phyloP scores from a whole-genome alignment of 176 grass and related monocot genomes.

The Dactylis glomerata region DNA sequence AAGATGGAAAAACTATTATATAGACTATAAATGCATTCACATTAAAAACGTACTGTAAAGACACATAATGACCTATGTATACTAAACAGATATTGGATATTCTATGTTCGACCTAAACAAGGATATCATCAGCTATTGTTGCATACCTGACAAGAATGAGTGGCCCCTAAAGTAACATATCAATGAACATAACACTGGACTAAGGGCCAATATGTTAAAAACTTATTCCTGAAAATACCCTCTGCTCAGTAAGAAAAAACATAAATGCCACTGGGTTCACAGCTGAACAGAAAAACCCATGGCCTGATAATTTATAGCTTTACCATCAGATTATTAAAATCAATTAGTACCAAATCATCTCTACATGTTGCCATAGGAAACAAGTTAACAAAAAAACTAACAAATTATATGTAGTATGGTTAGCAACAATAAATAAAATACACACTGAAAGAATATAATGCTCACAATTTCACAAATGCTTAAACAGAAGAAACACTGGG shows the following conservation, averaged over 20 bases:
- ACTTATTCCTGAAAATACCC: neutral
- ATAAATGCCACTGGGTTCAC: neutral
- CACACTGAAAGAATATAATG: neutral
- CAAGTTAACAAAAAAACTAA: neutral
- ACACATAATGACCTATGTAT: neutral
- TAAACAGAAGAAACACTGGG: neutral
- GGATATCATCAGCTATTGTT: neutral
- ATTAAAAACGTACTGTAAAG: neutral
- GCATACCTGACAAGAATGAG: neutral
- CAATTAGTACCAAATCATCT: constrained; percentile 1
- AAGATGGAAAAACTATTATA: neutral
- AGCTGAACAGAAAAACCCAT: neutral
- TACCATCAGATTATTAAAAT: constrained; percentile 3
- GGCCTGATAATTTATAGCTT: neutral
- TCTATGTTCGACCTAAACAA: neutral
- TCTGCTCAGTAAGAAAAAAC: neutral
- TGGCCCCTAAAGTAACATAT: constrained; percentile 7
- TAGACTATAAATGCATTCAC: constrained; percentile 3
- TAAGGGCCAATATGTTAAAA: neutral
- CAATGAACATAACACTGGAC: neutral
- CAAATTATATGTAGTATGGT: neutral
- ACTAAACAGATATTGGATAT: neutral
- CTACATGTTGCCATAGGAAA: constrained; percentile 6
- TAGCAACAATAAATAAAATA: neutral
- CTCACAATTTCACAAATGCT: neutral